phyloP scores from a whole-genome alignment of 805 yeast genomes.

The Yamadazyma insecticola region DNA sequence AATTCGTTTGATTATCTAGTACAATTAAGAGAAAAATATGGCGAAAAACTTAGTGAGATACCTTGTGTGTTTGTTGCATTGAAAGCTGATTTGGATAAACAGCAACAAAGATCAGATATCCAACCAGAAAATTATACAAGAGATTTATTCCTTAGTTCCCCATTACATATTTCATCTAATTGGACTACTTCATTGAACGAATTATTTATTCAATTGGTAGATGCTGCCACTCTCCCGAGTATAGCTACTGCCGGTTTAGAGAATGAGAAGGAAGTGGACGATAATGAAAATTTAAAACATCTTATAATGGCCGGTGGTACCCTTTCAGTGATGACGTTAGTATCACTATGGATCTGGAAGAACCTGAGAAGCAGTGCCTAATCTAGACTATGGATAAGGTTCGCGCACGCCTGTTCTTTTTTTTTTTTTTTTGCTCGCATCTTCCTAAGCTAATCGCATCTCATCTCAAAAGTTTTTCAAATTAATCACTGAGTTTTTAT shows the following conservation, averaged over 20 bases:
- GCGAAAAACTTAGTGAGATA: conserved; percentile 52
- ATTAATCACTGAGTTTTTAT: not conserved
- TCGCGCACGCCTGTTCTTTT: not conserved
- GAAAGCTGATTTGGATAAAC: conserved; percentile 93
- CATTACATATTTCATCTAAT: conserved; percentile 82
- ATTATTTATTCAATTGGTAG: conserved; percentile 79
- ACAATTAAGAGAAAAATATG: conserved; percentile 58
- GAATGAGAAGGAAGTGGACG: conserved; percentile 58
- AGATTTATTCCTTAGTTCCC: conserved; percentile 63
- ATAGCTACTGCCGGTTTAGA: conserved; percentile 67
- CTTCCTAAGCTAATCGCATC: conserved; percentile 5
- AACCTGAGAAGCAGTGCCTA: conserved; percentile 7
- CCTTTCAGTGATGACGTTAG: conserved; percentile 57
- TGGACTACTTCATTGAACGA: conserved; percentile 90
- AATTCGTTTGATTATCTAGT: conserved; percentile 84
- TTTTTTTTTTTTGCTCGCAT: not conserved
- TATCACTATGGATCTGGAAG: conserved; percentile 63
- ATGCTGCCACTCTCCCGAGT: conserved; percentile 79
- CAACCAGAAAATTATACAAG: conserved; percentile 89
- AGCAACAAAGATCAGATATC: conserved; percentile 78
- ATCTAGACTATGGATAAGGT: not conserved
- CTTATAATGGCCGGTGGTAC: conserved; percentile 66
- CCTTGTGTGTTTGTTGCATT: conserved; percentile 89
- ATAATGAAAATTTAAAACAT: conserved; percentile 47
- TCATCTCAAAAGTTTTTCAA: conserved; percentile 9